Percentiles rank a stretch among this genome's conserved stretches.
phyloP scores from a whole-genome alignment of 495 filamentous ascomycete species.

The Aspergillus nanangensis region DNA sequence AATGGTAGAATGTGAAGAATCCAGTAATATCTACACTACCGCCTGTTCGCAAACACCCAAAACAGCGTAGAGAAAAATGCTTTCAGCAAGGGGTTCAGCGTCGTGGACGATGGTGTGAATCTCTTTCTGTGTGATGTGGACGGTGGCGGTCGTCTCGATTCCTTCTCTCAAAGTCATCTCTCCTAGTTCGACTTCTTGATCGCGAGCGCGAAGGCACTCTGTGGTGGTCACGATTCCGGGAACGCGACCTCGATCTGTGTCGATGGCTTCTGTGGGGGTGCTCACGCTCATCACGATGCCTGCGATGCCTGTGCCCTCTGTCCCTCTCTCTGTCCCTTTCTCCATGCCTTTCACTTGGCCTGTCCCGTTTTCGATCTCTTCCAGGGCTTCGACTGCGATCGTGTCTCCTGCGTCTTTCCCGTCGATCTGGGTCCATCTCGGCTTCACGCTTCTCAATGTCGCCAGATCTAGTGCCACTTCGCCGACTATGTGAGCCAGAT shows the following conservation, averaged over 20 bases:
- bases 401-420: slow-evolving; percentile 1
- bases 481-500: slow-evolving; percentile 17
- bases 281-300: slow-evolving; percentile 30
- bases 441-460: slow-evolving; percentile 18
- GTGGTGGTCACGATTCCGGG: slow-evolving; percentile 17
- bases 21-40: slow-evolving; percentile 9
- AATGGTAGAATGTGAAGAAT: slow-evolving; percentile 3
- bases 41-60: slow-evolving; percentile 10
- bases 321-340: slow-evolving; percentile 27
- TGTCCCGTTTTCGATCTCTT: slow-evolving; percentile 24
- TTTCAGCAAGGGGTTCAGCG: slow-evolving; percentile 11
- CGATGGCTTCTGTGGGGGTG: slow-evolving; percentile 31
- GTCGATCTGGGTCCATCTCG: slow-evolving; percentile 19
- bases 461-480: background rate
- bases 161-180: slow-evolving; percentile 19
- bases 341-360: slow-evolving; percentile 11
- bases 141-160: slow-evolving; percentile 23
- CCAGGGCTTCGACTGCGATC: slow-evolving; percentile 29
- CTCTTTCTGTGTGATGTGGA: slow-evolving; percentile 22
- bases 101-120: slow-evolving; percentile 19
- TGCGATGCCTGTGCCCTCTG: slow-evolving; percentile 30
- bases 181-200: slow-evolving; percentile 28
- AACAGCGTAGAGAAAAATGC: background rate
- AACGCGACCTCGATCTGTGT: slow-evolving; percentile 30
- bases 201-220: slow-evolving; percentile 24